These are phyloP conservation scores for Leishmania arabica DNA, from an alignment of 208 protist genomes.

Conservation along the genomic window DNA sequence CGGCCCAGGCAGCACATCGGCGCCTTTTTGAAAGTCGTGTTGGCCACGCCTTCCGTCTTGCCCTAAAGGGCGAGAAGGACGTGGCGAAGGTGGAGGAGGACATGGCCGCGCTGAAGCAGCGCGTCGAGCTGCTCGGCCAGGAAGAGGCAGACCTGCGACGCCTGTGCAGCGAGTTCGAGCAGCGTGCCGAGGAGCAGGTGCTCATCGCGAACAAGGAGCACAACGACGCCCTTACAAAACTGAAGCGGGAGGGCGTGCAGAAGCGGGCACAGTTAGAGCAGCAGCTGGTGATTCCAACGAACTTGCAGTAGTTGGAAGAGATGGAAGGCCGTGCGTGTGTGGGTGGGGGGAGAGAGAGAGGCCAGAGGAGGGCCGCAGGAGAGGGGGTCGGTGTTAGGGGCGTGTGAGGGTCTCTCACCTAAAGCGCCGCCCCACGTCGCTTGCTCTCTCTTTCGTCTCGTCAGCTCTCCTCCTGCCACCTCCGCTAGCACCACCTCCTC, in stretches of 20 bases:
- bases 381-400: neutral
- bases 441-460: neutral
- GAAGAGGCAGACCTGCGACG: conserved; percentile 68
- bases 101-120: conserved; percentile 45
- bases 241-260: conserved; percentile 77
- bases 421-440: neutral
- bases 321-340: neutral
- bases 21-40: conserved; percentile 86
- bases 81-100: conserved; percentile 62
- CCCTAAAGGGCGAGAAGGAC: conserved; percentile 88
- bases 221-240: conserved; percentile 65
- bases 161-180: conserved; percentile 67
- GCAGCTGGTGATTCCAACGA: conserved; percentile 60
- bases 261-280: conserved; percentile 85
- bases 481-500: neutral
- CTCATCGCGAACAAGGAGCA: conserved; percentile 83
- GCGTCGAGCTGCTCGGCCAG: conserved; percentile 50
- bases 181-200: conserved; percentile 73
- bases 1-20: conserved; percentile 76
- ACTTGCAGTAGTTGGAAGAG: conserved; percentile 14
- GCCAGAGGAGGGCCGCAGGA: neutral
- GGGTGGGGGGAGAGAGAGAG: neutral
- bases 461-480: neutral
- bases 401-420: neutral
- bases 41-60: conserved; percentile 84